Evolutionary conservation across 768 basidiomycete genomes (phyloP), one percentile per base, ranked within the genome.

Genomic region (Boletus bicolor): DNA sequence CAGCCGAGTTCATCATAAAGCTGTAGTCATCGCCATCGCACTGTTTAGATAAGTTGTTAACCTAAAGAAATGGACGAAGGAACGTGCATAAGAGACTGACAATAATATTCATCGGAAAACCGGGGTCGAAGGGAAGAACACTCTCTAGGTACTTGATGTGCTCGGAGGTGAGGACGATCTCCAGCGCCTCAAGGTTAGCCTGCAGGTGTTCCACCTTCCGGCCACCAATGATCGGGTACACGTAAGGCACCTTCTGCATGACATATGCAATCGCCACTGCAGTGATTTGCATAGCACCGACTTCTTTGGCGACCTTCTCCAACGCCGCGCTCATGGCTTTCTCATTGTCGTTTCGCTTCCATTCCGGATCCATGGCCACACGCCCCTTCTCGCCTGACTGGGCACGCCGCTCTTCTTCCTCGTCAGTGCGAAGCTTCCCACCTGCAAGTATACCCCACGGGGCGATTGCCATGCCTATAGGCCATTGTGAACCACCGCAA

Each of bases 191-290:
- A 37, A 80, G 53, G 57, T 78, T 80, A 42, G 71, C 73, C 19
- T 65, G 36, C 26, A 80, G 56, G 36, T 80, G 75, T 60, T 77
- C 73, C 38, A 77, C 61, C 58, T 79, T 81, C 54, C 77, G 70
- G 5, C 77, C 76, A 15, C 76, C 76, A 24, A 77, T 60, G 37
- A 77, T 67, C 0, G 76, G 77, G 64, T 79, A 78, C 10, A 78
- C 76, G 48, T 74, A 75, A 1, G 75, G 73, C 9, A 74, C 65
- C 66, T 80, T 80, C 30, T 77, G 76, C 68, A 80, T 70, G 34
- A 80, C 64, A 39, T 77, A 78, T 15, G 76, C 75, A 53, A 79
- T 75, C 5, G 76, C 78, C 7, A 79, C 76, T 17, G 65, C 52
- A 0, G 60, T 65, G 62, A 77, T 64, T 21, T 63, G 64, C 57